phyloP scores from a whole-genome alignment of 371 early-diverging fungal genomes.

The Mortierella sp. region DNA sequence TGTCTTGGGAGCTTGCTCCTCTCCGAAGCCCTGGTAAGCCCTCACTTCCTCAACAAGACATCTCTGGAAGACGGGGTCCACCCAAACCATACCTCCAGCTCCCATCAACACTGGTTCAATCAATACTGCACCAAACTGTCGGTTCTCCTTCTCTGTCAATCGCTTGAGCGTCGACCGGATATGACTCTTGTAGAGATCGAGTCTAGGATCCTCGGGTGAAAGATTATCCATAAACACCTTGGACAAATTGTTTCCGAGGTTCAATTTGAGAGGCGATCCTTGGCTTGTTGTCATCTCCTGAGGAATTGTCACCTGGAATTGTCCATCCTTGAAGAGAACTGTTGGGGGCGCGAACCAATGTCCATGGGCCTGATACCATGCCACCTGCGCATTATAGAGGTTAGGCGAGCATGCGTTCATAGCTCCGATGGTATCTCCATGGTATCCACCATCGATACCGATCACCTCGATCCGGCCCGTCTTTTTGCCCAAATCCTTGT shows the following conservation, averaged over 20 bases:
- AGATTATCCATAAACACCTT: slow-evolving; percentile 16
- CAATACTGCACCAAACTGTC: slow-evolving; percentile 77
- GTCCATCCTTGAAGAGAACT: slow-evolving; percentile 68
- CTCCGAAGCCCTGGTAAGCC: slow-evolving; percentile 56
- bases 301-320: slow-evolving; percentile 61
- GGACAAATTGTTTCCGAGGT: slow-evolving; percentile 35
- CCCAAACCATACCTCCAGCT: slow-evolving; percentile 87
- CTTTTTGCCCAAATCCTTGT: slow-evolving; percentile 54
- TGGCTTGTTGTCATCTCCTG: slow-evolving; percentile 28
- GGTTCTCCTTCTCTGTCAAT: slow-evolving; percentile 58
- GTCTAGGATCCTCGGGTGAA: slow-evolving; percentile 45
- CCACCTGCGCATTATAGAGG: slow-evolving; percentile 77
- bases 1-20: slow-evolving; percentile 50
- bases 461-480: slow-evolving; percentile 65
- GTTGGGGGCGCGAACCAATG: slow-evolving; percentile 83
- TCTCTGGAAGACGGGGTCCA: slow-evolving; percentile 85
- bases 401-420: slow-evolving; percentile 87
- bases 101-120: slow-evolving; percentile 87
- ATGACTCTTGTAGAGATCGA: slow-evolving; percentile 59
- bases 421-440: slow-evolving; percentile 88
- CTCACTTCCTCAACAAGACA: slow-evolving; percentile 69
- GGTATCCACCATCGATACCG: slow-evolving; percentile 82
- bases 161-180: slow-evolving; percentile 58
- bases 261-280: slow-evolving; percentile 20
- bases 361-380: slow-evolving; percentile 83